Percentiles rank a stretch among this genome's conserved stretches.
phyloP scores from a whole-genome alignment of 768 basidiomycete genomes.

The Mycena albidolilacea region DNA sequence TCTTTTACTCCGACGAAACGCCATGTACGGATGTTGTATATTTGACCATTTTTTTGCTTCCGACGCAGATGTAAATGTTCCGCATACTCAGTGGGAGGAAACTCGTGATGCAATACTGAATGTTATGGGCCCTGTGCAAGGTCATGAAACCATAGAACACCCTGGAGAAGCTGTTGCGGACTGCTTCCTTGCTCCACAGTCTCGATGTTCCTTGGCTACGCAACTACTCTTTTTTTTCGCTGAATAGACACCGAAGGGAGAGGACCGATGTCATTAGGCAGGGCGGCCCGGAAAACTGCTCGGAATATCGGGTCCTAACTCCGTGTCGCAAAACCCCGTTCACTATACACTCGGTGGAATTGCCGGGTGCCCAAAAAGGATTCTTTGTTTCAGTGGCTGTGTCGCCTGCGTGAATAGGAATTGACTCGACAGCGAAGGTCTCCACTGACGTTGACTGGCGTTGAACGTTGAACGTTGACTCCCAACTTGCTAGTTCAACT shows the following conservation, averaged over 20 bases:
- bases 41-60: neutral
- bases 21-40: constrained; percentile 31
- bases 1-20: constrained; percentile 39
- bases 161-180: neutral
- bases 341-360: constrained; percentile 1
- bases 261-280: neutral
- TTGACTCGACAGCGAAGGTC: neutral
- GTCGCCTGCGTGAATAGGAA: neutral
- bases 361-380: constrained; percentile 8
- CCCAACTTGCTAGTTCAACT: neutral
- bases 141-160: neutral
- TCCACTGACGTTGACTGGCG: neutral
- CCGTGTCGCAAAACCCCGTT: constrained; percentile 11
- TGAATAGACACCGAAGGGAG: neutral
- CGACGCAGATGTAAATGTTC: neutral
- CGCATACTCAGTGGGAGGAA: neutral
- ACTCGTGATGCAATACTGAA: constrained; percentile 11
- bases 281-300: neutral
- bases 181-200: neutral
- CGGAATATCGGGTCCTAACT: neutral
- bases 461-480: too few relatives aligned
- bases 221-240: neutral
- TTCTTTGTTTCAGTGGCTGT: constrained; percentile 32
- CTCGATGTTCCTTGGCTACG: constrained; percentile 1
- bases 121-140: neutral